Evolutionary conservation across 2,329 filamentous ascomycete genomes (phyloP).

Genomic region (Fusarium armeniacum): DNA sequence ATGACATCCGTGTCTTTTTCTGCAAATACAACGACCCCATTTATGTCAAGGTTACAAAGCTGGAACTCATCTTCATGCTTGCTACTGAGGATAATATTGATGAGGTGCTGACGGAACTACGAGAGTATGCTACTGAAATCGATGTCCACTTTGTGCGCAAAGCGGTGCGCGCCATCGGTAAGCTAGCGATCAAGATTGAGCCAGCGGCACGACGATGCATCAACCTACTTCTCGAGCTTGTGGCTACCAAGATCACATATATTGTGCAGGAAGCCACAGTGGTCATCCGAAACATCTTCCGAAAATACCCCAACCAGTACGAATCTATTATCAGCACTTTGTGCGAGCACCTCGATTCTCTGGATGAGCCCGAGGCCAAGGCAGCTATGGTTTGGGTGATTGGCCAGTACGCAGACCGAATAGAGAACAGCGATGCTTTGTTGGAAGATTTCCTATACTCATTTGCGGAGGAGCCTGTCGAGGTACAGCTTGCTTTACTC

Average conservation of each 20-base stretch:
- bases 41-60: slow-evolving; percentile 98
- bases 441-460: slow-evolving; percentile 95
- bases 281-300: slow-evolving; percentile 98
- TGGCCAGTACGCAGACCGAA: slow-evolving; percentile 95
- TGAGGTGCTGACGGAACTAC: slow-evolving; percentile 91
- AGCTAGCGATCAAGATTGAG: slow-evolving; percentile 98
- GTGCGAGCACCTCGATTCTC: slow-evolving; percentile 94
- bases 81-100: slow-evolving; percentile 96
- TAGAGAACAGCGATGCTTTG: slow-evolving; percentile 94
- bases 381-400: slow-evolving; percentile 99
- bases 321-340: slow-evolving; percentile 97
- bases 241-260: slow-evolving; percentile 98
- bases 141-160: slow-evolving; percentile 99
- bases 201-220: slow-evolving; percentile 92
- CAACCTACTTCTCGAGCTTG: slow-evolving; percentile 89
- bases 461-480: slow-evolving; percentile 93
- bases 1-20: slow-evolving; percentile 98
- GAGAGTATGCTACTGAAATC: slow-evolving; percentile 98
- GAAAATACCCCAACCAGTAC: slow-evolving; percentile 99
- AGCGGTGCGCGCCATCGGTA: slow-evolving; percentile 96
- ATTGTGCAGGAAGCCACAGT: slow-evolving; percentile 99
- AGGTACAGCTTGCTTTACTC: slow-evolving; percentile 93
- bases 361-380: slow-evolving; percentile 98
- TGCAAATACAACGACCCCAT: slow-evolving; percentile 99
- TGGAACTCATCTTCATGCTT: slow-evolving; percentile 99